phyloP scores from a whole-genome alignment of 805 yeast species.

The Candida oleophila region DNA sequence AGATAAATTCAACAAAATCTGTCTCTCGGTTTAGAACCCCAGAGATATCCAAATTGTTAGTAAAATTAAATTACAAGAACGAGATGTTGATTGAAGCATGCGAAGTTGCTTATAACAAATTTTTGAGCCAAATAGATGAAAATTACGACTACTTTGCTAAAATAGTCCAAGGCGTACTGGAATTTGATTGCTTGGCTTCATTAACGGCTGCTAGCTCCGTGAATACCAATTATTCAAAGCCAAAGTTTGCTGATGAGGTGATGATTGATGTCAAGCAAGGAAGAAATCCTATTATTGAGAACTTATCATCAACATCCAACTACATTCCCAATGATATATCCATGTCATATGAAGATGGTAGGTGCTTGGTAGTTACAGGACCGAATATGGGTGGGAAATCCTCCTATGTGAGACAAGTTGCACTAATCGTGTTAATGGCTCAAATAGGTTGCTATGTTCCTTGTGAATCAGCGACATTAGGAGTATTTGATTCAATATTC shows the following conservation, averaged over 20 bases:
- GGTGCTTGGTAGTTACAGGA: slow-evolving; percentile 71
- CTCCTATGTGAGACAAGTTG: slow-evolving; percentile 71
- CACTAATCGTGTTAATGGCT: slow-evolving; percentile 66
- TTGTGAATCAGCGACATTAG: slow-evolving; percentile 56
- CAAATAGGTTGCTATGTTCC: slow-evolving; percentile 81
- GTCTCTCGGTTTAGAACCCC: slow-evolving; percentile 78
- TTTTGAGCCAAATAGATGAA: slow-evolving; percentile 35
- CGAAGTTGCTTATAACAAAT: slow-evolving; percentile 45
- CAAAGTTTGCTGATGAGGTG: slow-evolving; percentile 45
- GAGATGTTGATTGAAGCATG: slow-evolving; percentile 50
- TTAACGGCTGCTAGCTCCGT: slow-evolving; percentile 57
- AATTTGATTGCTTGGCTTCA: slow-evolving; percentile 66
- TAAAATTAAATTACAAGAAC: slow-evolving; percentile 56
- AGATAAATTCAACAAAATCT: slow-evolving; percentile 64
- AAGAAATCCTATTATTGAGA: slow-evolving; percentile 67
- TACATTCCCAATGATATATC: slow-evolving; percentile 69
- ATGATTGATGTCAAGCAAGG: slow-evolving; percentile 52
- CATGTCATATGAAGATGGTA: slow-evolving; percentile 45
- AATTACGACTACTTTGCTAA: slow-evolving; percentile 33
- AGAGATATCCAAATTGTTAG: slow-evolving; percentile 47
- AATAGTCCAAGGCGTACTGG: slow-evolving; percentile 49
- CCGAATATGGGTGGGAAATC: slow-evolving; percentile 91
- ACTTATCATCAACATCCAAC: slow-evolving; percentile 27
- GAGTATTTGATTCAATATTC: slow-evolving; percentile 73
- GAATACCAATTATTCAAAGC: slow-evolving; percentile 46